Conservation (phyloP, 345 rosid genomes). For the Fremontodendron californicum region DNA sequence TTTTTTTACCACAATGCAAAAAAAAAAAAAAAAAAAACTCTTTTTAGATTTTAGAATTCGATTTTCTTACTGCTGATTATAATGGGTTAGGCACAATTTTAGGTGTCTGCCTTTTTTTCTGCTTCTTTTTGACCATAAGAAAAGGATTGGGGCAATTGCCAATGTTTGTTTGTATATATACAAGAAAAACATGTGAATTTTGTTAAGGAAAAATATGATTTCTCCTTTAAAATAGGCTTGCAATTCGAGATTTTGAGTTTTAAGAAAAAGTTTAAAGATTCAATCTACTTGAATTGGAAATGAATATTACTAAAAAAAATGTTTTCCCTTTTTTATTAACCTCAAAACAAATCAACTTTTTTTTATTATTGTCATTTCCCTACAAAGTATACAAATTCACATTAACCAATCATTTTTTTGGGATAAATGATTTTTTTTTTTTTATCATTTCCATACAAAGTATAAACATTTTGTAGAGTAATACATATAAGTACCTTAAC, state of each 20-base stretch:
- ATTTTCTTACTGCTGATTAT: background rate
- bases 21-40: too few species aligned
- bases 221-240: background rate
- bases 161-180: background rate
- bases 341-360: too few species aligned
- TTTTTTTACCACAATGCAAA: background rate
- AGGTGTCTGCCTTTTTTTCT: background rate
- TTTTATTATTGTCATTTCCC: too few species aligned
- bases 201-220: background rate
- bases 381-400: too few species aligned
- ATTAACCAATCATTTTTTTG: too few species aligned
- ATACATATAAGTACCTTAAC: too few species aligned
- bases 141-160: background rate
- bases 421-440: too few species aligned
- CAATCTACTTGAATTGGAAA: too few species aligned
- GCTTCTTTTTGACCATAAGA: background rate
- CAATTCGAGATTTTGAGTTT: background rate
- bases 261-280: background rate
- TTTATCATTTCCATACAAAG: too few species aligned
- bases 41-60: background rate
- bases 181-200: background rate
- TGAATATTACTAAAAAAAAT: too few species aligned
- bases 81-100: background rate
- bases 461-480: too few species aligned
- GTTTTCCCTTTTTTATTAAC: too few species aligned